Evolutionary conservation across 1,139 yeast genomes (phyloP), one percentile per base, ranked within the genome.

Genomic region (Kodamaea sp.): DNA sequence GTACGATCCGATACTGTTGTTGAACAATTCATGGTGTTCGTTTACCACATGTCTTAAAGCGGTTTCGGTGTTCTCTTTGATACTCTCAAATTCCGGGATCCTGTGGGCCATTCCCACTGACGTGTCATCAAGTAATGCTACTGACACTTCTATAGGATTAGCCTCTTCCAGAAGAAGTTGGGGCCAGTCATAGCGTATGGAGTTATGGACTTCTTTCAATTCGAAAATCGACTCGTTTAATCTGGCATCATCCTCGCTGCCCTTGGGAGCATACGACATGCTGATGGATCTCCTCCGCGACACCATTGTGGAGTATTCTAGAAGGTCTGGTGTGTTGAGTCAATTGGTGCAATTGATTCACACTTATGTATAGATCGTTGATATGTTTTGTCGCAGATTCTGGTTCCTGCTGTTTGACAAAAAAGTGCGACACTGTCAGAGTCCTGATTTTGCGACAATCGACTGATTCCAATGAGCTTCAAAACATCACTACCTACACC

Each of bases 41-140:
- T 81, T 83, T 15, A 89, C 97, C 4, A 90, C 89, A 22, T 65
- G 62, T 42, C 83, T 74, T 31, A 90, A 65, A 13, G 81, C 76
- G 20, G 58, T 57, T 20, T 79, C 78, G 10, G 90, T 80, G 41
- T 76, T 66, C 11, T 65, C 65, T 38, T 77, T 73, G 35, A 82
- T 51, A 35, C 67, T 69, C 29, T 68, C 59, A 46, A 85, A 85
- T 33, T 82, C 85, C 0, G 69, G 66, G 37, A 72, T 70, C 43
- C 82, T 76, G 50, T 83, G 83, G 1, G 95, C 95, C 51, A 85
- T 63, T 0, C 97, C 97, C 21, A 89, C 95, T 1, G 96, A 85
- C 3, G 95, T 80, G 47, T 80, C 83, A 57, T 90, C 97, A 47
- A 88, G 66, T 39, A 90, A 66, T 0, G 92, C 78, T 29, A 90